These are phyloP conservation scores for Xylaria longipes DNA, from an alignment of 495 filamentous ascomycete genomes.

Conservation along the genomic window DNA sequence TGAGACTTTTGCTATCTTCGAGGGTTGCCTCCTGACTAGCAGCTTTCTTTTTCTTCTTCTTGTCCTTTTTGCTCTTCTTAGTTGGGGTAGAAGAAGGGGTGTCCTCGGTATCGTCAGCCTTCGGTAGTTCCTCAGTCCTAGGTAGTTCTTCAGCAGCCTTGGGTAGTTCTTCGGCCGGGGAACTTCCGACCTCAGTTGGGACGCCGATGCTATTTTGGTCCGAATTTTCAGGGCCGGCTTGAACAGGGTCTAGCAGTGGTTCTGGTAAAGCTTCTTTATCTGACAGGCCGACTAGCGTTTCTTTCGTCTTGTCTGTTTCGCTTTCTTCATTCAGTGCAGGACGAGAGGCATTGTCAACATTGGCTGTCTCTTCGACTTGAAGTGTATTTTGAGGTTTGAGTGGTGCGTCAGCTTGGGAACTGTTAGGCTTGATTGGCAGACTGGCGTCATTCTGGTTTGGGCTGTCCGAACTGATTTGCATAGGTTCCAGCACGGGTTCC, in stretches of 20 bases:
- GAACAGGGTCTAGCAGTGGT: conserved; percentile 3
- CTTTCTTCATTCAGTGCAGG: conserved; percentile 9
- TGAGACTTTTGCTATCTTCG: not conserved
- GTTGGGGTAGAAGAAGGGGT: conserved; percentile 22
- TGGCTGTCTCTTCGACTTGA: not conserved
- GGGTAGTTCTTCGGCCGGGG: not conserved
- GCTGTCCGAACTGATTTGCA: not conserved
- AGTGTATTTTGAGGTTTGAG: not conserved
- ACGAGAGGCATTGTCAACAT: not conserved
- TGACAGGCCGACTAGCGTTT: conserved; percentile 2
- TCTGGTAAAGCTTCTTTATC: conserved; percentile 15
- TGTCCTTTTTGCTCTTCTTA: conserved; percentile 40
- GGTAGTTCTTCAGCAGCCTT: not conserved
- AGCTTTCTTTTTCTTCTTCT: conserved; percentile 33
- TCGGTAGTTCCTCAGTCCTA: not conserved
- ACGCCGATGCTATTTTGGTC: not conserved
- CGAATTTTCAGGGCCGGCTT: not conserved
- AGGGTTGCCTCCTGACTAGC: not conserved
- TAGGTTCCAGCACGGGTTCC: not conserved
- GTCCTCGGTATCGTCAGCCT: conserved; percentile 2
- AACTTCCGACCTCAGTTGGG: not conserved
- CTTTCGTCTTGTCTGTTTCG: conserved; percentile 20
- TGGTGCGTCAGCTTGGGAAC: not conserved
- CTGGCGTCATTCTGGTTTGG: not conserved
- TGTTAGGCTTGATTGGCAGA: not conserved